These are phyloP conservation scores for Aristolochia fimbriata DNA, from an alignment of 164 flowering plant species.

Conservation along the genomic window DNA sequence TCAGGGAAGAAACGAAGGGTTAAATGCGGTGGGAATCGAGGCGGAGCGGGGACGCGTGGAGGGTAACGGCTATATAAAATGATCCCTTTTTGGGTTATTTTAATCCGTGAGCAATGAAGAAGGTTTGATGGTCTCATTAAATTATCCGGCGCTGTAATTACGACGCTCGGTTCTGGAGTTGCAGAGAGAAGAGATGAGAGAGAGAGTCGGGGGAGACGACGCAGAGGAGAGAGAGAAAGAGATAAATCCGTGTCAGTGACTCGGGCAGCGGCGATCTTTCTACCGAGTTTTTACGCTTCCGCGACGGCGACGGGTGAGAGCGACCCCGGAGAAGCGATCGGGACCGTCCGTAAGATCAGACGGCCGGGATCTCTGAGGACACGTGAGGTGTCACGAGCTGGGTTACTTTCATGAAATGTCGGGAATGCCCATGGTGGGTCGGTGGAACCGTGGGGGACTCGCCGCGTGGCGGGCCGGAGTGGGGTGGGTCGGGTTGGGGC, in stretches of 20 bases:
- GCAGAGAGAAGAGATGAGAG: background rate
- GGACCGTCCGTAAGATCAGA: too few species aligned
- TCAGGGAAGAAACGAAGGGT: too few species aligned
- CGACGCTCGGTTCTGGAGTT: slow-evolving; percentile 3
- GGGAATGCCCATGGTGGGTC: too few species aligned
- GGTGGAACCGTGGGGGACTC: background rate
- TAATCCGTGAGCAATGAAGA: slow-evolving; percentile 1
- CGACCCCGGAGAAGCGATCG: too few species aligned
- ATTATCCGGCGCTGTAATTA: slow-evolving; percentile 2
- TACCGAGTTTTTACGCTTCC: too few species aligned
- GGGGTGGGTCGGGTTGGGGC: background rate
- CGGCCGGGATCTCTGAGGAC: too few species aligned
- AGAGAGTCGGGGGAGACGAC: too few species aligned
- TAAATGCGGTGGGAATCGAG: background rate
- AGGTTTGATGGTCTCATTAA: background rate
- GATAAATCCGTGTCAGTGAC: background rate
- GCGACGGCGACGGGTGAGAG: too few species aligned
- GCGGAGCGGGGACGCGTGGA: slow-evolving; percentile 26
- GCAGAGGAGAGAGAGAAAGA: background rate
- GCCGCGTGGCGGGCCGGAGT: too few species aligned
- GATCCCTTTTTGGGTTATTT: slow-evolving; percentile 14
- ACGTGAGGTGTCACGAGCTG: too few species aligned
- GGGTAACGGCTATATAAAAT: slow-evolving; percentile 25
- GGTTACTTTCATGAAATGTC: too few species aligned
- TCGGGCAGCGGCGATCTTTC: too few species aligned